Base-by-base conservation (phyloP, 257 asterid species). In the Nyctanthes arbortristis region DNA sequence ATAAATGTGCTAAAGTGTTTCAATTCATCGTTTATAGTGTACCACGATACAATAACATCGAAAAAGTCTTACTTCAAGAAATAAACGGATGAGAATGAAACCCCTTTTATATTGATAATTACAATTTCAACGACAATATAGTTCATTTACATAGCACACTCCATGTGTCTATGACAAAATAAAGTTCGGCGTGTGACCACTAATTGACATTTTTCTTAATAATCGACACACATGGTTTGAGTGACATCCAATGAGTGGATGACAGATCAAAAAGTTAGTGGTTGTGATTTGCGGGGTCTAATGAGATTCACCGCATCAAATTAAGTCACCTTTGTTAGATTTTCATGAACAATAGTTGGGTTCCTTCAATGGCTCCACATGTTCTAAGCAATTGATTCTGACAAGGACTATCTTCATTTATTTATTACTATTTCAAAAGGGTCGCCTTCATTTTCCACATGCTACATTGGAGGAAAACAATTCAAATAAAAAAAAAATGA, bases 271-370 rank as follows among this genome's bases (percentile, higher is more conserved):
- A 63, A 67, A 61, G 7, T 69, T 45, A 71, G 81, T 78, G 77
- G 76, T 66, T 77, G 76, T 60, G 81, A 77, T 84, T 75, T 77
- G 87, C 32, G 71, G 87, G 87, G 81, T 69, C 80, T 62, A 43
- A 20, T 1, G 1, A 73, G 77, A 84, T 79, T 67, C 68, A 68
- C 35, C 70, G 49, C 82, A 56, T 73, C 71, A 39, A 43, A 67
- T 66, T 28, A 35, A 52, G 31, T 59, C 78, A 77, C 64, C n/a
- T n/a, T 29, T 25, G 6, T 24, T 14, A 16, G 18, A 65, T 66
- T 70, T 76, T 24, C 27, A 9, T 37, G 25, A 47, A 36, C 58
- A 54, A 66, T 20, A 63, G 20, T 29, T 31, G 24, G 58, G 2
- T 64, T 40, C 35, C 33, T 14, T 36, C 33, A 49, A 61, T 76